A percentile compares a stretch with the other conserved stretches of the same genome.
These are phyloP conservation scores for grape (Vitis vinifera) DNA, from an alignment of 164 flowering plant genomes.

Conservation along the genomic window ASM3070453v1 NC_081811.1:25060001-25060500, in stretches of 20 bases:
- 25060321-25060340: constrained; percentile 3
- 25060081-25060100: not conserved
- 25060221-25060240: constrained; percentile 1
- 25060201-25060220: too few species aligned
- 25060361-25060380: constrained; percentile 10
- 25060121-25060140: not conserved
- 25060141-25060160: not conserved
- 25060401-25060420: constrained; percentile 10
- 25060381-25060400: constrained; percentile 5
- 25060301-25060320: constrained; percentile 14
- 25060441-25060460: constrained; percentile 43
- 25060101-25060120: not conserved
- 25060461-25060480: constrained; percentile 23
- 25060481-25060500: constrained; percentile 54
- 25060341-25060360: constrained; percentile 7
- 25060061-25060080: not conserved
- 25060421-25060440: constrained; percentile 12
- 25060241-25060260: constrained; percentile 35
- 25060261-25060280: constrained; percentile 34
- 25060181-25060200: not conserved
- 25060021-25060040: constrained; percentile 4
- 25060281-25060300: constrained; percentile 19
- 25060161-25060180: not conserved
- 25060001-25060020: constrained; percentile 3
- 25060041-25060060: not conserved